phyloP scores from a whole-genome alignment of 306 rosid species.

The Phaseolus lunatus region DNA sequence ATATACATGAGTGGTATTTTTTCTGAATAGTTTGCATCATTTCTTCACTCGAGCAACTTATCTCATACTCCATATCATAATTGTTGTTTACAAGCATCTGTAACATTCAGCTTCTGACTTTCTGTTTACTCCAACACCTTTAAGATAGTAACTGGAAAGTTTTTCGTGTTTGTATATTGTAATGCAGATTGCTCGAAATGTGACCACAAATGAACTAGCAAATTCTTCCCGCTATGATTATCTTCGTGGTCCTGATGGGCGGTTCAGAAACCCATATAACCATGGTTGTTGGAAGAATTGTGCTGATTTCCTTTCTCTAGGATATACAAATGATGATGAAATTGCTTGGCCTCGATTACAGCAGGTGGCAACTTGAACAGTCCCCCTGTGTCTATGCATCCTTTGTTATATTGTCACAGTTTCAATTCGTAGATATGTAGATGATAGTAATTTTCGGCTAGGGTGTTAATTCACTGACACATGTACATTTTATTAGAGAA shows the following conservation, averaged over 20 bases:
- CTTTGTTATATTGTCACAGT: slow-evolving; percentile 41
- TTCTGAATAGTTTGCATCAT: slow-evolving; percentile 1
- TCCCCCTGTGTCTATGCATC: slow-evolving; percentile 34
- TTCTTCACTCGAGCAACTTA: slow-evolving; percentile 5
- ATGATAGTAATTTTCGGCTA: slow-evolving; percentile 38
- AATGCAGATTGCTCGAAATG: slow-evolving; percentile 85
- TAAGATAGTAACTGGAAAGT: slow-evolving; percentile 18
- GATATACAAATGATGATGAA: slow-evolving; percentile 68
- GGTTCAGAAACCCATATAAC: slow-evolving; percentile 81
- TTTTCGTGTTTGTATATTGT: slow-evolving; percentile 41
- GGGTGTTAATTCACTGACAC: slow-evolving; percentile 41
- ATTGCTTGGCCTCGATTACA: slow-evolving; percentile 84
- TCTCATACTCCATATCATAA: slow-evolving; percentile 5
- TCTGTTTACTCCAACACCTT: slow-evolving; percentile 18
- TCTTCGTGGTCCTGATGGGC: slow-evolving; percentile 87
- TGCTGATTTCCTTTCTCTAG: slow-evolving; percentile 71
- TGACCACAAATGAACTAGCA: slow-evolving; percentile 86
- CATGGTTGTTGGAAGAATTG: slow-evolving; percentile 87
- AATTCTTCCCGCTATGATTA: slow-evolving; percentile 78
- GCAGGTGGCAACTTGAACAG: slow-evolving; percentile 59
- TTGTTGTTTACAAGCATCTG: slow-evolving; percentile 23
- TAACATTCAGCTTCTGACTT: background rate
- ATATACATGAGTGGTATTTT: background rate
- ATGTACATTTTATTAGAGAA: slow-evolving; percentile 50
- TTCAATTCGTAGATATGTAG: slow-evolving; percentile 25